Conservation (phyloP, 139 green algal species). For the Pleodorina starrii region DNA sequence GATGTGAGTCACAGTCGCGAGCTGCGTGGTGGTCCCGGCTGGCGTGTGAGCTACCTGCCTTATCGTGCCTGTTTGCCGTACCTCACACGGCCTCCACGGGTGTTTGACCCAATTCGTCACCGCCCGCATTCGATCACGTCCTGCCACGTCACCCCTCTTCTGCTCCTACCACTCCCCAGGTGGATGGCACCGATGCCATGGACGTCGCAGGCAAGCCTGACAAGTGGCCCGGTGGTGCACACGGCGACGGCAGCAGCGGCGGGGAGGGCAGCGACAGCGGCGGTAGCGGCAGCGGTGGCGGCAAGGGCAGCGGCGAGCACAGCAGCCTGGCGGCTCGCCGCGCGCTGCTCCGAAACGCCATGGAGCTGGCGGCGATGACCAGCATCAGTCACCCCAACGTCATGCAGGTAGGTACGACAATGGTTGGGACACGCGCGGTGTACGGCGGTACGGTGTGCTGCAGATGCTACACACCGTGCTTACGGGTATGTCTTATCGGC, state of each 20-base stretch:
- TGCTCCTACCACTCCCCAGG: too few relatives aligned
- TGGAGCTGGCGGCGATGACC: conserved; percentile 32
- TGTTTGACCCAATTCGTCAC: too few relatives aligned
- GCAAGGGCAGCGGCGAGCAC: not conserved
- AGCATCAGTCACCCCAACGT: conserved; percentile 33
- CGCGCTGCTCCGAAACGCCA: conserved; percentile 24
- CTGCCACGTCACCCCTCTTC: too few relatives aligned
- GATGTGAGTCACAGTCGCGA: conserved; percentile 11
- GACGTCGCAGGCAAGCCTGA: not conserved
- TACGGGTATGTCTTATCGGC: too few relatives aligned
- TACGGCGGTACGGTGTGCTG: too few relatives aligned
- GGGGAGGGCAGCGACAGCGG: not conserved
- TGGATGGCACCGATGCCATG: not conserved
- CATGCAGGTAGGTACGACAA: conserved; percentile 19
- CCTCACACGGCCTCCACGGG: too few relatives aligned
- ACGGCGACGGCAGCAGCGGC: not conserved
- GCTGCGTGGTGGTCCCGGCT: too few relatives aligned
- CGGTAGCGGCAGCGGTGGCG: not conserved
- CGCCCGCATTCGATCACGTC: too few relatives aligned
- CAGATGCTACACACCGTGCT: too few relatives aligned
- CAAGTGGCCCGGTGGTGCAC: not conserved
- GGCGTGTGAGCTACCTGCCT: too few relatives aligned
- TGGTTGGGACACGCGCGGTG: too few relatives aligned
- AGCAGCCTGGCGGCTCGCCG: not conserved
- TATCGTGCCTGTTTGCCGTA: too few relatives aligned